These are phyloP conservation scores for Fusarium sp. DNA, from an alignment of 2,329 filamentous ascomycete genomes.

Conservation along the genomic window DNA sequence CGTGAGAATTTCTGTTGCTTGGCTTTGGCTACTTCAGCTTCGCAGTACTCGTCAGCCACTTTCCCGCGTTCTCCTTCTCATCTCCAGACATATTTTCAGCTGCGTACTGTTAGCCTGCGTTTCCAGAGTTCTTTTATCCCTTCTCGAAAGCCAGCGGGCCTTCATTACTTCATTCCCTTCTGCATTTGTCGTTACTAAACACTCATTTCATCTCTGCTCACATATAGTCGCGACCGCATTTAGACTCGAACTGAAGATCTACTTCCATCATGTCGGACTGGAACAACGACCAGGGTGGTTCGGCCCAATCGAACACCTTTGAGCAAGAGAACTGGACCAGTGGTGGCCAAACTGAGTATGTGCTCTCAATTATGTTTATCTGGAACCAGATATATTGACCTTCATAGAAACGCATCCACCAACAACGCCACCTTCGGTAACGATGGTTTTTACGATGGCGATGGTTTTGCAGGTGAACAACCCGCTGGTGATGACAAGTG, in stretches of 20 bases:
- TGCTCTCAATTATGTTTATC: background rate
- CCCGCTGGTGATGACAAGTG: constrained; percentile 38
- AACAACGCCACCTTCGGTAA: background rate
- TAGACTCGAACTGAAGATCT: background rate
- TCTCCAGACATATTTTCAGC: background rate
- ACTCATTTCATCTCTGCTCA: background rate
- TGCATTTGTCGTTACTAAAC: background rate
- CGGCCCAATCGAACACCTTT: background rate
- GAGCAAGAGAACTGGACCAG: constrained; percentile 1
- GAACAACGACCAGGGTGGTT: constrained; percentile 10
- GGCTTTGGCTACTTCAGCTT: background rate
- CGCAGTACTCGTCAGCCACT: background rate
- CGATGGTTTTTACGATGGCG: constrained; percentile 2
- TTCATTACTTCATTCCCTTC: background rate
- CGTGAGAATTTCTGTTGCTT: background rate
- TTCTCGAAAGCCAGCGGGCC: background rate
- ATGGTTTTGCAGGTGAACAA: constrained; percentile 1
- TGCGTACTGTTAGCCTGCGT: background rate
- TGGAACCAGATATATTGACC: background rate
- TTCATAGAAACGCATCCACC: constrained; percentile 1
- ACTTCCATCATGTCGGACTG: constrained; percentile 22
- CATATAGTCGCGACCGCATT: background rate
- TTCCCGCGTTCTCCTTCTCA: background rate
- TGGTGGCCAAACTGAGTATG: constrained; percentile 3
- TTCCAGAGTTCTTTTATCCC: background rate